Evolutionary conservation across 2,329 filamentous ascomycete species (phyloP).

Genomic region (Stagonosporopsis cucurbitacearum): DNA sequence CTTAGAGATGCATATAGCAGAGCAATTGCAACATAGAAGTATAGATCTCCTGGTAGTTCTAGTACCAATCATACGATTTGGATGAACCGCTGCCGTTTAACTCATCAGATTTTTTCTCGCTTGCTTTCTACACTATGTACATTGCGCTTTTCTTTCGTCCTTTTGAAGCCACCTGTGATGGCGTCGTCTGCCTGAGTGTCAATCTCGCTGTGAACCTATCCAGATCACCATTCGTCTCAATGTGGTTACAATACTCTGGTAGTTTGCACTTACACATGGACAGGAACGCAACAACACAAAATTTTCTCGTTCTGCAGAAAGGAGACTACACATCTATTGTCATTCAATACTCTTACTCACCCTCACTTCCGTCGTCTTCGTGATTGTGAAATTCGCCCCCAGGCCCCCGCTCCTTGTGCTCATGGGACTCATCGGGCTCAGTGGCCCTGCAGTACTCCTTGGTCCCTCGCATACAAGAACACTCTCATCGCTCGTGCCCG

Average conservation of each 20-base stretch:
- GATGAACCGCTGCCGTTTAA: no score
- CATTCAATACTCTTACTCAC: background rate
- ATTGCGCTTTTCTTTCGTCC: no score
- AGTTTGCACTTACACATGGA: slow-evolving; percentile 16
- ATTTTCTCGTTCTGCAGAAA: background rate
- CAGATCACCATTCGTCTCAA: no score
- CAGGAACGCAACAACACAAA: slow-evolving; percentile 1
- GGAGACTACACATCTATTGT: background rate
- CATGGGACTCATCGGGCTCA: background rate
- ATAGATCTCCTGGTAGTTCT: background rate
- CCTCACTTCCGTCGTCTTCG: slow-evolving; percentile 4
- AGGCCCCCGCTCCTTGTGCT: background rate
- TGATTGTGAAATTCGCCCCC: background rate
- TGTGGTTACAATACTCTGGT: background rate
- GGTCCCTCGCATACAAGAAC: slow-evolving; percentile 11
- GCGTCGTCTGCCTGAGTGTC: no score
- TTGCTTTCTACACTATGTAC: no score
- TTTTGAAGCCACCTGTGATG: no score
- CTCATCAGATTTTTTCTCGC: no score
- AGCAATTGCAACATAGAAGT: slow-evolving; percentile 14
- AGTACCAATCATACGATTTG: no score
- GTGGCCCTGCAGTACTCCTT: background rate
- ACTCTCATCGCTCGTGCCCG: slow-evolving; percentile 22
- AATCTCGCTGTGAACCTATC: no score
- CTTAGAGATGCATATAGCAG: background rate